Conservation (phyloP, 768 basidiomycete species). For the Fibroporia radiculosa region DNA sequence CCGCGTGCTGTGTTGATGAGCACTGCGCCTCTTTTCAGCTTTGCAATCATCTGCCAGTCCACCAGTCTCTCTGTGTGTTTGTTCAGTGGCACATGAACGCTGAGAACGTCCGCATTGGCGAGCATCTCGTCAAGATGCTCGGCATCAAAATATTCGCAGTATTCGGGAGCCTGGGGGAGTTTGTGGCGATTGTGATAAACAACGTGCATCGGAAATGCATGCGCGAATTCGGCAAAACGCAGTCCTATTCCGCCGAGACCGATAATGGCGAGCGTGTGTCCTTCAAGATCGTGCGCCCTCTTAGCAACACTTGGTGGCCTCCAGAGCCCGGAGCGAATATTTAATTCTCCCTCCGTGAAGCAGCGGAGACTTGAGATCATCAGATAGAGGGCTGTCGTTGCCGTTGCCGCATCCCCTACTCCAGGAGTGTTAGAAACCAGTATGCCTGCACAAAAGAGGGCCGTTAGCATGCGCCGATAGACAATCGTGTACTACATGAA, state of each 20-base stretch:
- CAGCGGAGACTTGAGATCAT: slow-evolving; percentile 72
- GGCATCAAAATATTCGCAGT: slow-evolving; percentile 66
- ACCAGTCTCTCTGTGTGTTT: slow-evolving; percentile 67
- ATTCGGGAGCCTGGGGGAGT: slow-evolving; percentile 51
- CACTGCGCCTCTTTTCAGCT: slow-evolving; percentile 69
- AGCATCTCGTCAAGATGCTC: slow-evolving; percentile 59
- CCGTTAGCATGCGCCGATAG: no score
- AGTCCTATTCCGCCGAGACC: slow-evolving; percentile 77
- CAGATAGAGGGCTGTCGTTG: slow-evolving; percentile 81
- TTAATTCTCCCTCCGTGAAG: slow-evolving; percentile 56
- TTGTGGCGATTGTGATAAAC: slow-evolving; percentile 70
- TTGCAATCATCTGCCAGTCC: slow-evolving; percentile 66
- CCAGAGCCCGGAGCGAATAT: slow-evolving; percentile 51
- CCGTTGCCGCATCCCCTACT: slow-evolving; percentile 86
- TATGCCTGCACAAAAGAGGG: no score
- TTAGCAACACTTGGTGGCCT: slow-evolving; percentile 43
- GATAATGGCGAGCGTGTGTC: slow-evolving; percentile 63
- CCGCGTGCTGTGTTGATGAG: slow-evolving; percentile 90
- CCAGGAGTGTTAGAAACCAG: slow-evolving; percentile 82
- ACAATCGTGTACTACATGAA: no score
- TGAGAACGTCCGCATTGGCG: slow-evolving; percentile 72
- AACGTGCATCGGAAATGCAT: slow-evolving; percentile 84
- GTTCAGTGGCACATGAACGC: slow-evolving; percentile 77
- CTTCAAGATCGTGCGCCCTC: slow-evolving; percentile 54
- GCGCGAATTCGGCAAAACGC: slow-evolving; percentile 61